Evolutionary conservation across 2,329 filamentous ascomycete genomes (phyloP).

Genomic region (Meredithiella fracta): DNA sequence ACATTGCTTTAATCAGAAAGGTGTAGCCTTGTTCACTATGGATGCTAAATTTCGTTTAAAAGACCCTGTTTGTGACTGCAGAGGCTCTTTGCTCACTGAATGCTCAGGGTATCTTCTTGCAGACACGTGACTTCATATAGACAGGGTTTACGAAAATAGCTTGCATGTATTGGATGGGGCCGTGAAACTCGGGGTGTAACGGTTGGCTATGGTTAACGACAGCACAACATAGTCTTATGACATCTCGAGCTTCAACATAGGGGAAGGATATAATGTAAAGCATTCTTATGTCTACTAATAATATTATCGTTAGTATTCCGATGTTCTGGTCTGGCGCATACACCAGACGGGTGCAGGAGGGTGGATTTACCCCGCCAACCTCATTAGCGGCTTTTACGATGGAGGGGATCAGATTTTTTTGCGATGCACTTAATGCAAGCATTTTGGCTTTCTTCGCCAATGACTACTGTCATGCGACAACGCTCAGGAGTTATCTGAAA

Average conservation of each 20-base stretch:
- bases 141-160: not conserved
- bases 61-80: not conserved
- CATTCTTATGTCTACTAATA: too few species aligned
- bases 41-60: not conserved
- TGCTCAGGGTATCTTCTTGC: not conserved
- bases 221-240: too few species aligned
- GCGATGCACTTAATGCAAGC: not conserved
- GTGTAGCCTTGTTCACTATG: conserved; percentile 1
- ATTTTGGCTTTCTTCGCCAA: not conserved
- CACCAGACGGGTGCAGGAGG: not conserved
- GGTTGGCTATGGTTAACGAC: too few species aligned
- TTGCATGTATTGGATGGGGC: not conserved
- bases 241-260: too few species aligned
- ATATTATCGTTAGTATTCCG: too few species aligned
- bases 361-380: not conserved
- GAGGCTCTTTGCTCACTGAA: not conserved
- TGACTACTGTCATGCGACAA: not conserved
- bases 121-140: too few species aligned
- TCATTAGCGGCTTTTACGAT: not conserved
- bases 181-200: too few species aligned
- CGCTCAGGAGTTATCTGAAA: not conserved
- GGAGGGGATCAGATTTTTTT: not conserved
- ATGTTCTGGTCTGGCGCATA: too few species aligned
- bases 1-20: conserved; percentile 2
- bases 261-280: too few species aligned